Percentiles rank a stretch among this genome's conserved stretches.
phyloP scores from a whole-genome alignment of 2,329 filamentous ascomycete species.

The Phialophora chinensis region DNA sequence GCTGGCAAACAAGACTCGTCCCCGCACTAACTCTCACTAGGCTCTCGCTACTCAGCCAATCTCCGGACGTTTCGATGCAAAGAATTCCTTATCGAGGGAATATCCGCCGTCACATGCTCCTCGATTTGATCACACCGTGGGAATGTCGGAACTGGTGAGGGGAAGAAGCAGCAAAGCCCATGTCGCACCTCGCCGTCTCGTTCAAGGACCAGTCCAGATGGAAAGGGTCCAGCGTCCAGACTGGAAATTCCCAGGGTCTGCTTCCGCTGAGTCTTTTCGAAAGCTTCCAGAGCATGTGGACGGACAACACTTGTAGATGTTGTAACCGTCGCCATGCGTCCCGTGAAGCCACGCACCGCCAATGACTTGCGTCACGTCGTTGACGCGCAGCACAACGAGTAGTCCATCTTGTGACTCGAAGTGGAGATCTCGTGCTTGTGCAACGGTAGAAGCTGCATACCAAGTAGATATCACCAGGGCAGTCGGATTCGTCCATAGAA shows the following conservation, averaged over 20 bases:
- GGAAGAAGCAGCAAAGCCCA: not conserved
- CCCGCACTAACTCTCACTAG: conserved; percentile 26
- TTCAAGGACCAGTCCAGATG: conserved; percentile 17
- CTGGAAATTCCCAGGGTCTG: not conserved
- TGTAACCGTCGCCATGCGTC: not conserved
- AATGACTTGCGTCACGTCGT: not conserved
- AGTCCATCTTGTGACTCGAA: conserved; percentile 21
- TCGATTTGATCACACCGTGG: not conserved
- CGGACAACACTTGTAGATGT: not conserved
- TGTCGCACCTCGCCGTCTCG: not conserved
- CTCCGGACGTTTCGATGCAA: conserved; percentile 6
- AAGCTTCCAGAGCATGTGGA: not conserved
- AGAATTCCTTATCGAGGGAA: conserved; percentile 27
- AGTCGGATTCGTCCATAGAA: not conserved
- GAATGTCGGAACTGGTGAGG: conserved; percentile 5
- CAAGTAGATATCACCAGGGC: not conserved
- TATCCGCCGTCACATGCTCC: conserved; percentile 14
- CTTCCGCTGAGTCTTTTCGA: not conserved
- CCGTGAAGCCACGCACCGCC: not conserved
- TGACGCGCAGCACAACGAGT: not conserved
- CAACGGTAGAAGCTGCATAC: not conserved
- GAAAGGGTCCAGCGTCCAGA: conserved; percentile 11
- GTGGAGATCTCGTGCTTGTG: conserved; percentile 19
- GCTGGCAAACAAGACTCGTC: not conserved
- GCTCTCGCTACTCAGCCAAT: conserved; percentile 23